Evolutionary conservation across 441 rosid genomes (phyloP), one percentile per base, ranked within the genome.

Genomic region (Gossypium schwendimanii): DNA sequence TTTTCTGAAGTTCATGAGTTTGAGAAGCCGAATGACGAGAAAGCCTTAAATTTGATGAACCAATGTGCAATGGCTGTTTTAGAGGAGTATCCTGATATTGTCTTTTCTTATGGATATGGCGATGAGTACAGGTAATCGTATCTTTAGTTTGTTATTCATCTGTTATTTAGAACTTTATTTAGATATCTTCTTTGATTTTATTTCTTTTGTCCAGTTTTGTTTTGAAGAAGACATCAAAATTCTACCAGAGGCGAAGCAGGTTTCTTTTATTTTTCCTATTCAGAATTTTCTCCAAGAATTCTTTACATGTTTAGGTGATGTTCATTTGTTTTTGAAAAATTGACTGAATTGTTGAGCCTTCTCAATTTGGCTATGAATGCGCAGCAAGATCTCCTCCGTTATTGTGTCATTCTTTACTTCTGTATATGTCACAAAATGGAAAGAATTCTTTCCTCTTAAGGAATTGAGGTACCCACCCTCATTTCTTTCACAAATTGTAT

Each of bases 201-300:
- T n/a, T 57, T 14, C 12, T 21, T 14, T 24, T 59, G 58, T 63
- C 45, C 92, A 94, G 96, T 85, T 94, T 94, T 80, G 84, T 87
- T 62, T 89, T 92, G 80, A 91, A 92, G 91, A 89, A 86, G 80
- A 84, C 87, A 33, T 80, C 94, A 26, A 87, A 81, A 74, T 92
- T 92, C 82, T 88, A 94, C 80, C 91, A 87, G 79, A 83, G 99
- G 74, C 88, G 98, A 64, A 88, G 90, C 83, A 89, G 98, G 98
- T 92, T 49, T 50, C 14, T 28, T 52, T 57, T 72, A 7, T 75
- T 65, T 36, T 23, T 47, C 26, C 14, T 21, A 10, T 62, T 26
- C 47, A 74, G 76, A 66, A 11, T 66, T 68, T 60, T 59, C 76
- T 78, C 28, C 24, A 10, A 26, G 39, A 59, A 33, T 1, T 9